Evolutionary conservation across 2,329 filamentous ascomycete species (phyloP).

Genomic region (Calcarisporium arbuscula): DNA sequence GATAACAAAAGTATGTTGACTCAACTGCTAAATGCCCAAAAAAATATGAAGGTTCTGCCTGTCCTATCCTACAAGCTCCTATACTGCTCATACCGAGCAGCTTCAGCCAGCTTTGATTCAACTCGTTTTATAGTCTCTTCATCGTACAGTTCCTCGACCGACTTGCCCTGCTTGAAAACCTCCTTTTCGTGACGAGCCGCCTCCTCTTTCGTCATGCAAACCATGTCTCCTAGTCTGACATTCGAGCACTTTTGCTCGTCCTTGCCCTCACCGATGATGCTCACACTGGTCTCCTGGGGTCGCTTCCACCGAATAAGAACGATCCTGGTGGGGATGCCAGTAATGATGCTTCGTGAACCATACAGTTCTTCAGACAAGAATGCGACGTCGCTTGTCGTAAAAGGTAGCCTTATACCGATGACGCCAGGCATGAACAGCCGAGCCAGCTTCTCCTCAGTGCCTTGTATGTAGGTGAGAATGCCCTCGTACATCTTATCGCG

Average conservation of each 20-base stretch:
- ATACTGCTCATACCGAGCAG: slow-evolving; percentile 54
- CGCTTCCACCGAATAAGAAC: slow-evolving; percentile 75
- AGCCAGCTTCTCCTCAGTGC: slow-evolving; percentile 69
- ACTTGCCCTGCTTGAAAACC: slow-evolving; percentile 64
- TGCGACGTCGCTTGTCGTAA: slow-evolving; percentile 74
- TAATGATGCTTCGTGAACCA: slow-evolving; percentile 74
- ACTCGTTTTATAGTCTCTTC: slow-evolving; percentile 60
- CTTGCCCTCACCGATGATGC: slow-evolving; percentile 55
- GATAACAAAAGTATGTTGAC: no score
- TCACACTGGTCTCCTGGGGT: slow-evolving; percentile 52
- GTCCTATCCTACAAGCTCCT: slow-evolving; percentile 19
- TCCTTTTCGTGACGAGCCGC: slow-evolving; percentile 72
- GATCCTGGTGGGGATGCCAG: slow-evolving; percentile 72
- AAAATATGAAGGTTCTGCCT: background rate
- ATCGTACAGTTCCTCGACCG: slow-evolving; percentile 68
- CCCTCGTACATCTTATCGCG: slow-evolving; percentile 90
- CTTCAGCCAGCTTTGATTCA: slow-evolving; percentile 60
- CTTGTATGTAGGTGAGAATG: slow-evolving; percentile 69
- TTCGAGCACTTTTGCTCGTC: slow-evolving; percentile 74
- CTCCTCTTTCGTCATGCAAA: slow-evolving; percentile 92
- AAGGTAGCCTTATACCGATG: slow-evolving; percentile 69
- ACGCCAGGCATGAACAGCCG: slow-evolving; percentile 28
- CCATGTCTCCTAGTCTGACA: slow-evolving; percentile 63
- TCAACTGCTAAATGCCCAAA: no score
- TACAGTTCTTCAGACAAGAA: slow-evolving; percentile 90